Evolutionary conservation across 2,329 filamentous ascomycete genomes (phyloP).

Genomic region (Hortaea werneckii): DNA sequence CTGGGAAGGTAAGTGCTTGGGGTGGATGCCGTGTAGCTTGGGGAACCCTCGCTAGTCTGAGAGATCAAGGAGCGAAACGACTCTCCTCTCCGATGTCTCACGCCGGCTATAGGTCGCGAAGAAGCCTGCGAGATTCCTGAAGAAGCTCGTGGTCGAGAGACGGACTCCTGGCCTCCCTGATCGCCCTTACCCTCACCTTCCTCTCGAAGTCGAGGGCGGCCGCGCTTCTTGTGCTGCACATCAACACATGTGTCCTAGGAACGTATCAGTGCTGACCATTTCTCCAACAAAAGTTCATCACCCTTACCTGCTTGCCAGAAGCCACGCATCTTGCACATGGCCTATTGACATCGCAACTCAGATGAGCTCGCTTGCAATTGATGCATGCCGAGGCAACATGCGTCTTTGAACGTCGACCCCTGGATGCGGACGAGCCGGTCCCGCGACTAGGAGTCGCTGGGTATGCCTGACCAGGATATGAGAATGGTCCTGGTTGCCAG

Average conservation of each 20-base stretch:
- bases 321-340: constrained; percentile 68
- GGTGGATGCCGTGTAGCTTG: constrained; percentile 10
- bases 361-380: constrained; percentile 75
- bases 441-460: neutral
- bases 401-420: constrained; percentile 35
- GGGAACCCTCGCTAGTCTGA: constrained; percentile 20
- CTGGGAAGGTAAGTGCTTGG: constrained; percentile 3
- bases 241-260: constrained; percentile 65
- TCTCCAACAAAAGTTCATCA: too few relatives aligned
- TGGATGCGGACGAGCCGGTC: constrained; percentile 1
- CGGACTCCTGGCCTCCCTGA: constrained; percentile 7
- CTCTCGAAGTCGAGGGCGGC: constrained; percentile 66
- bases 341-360: constrained; percentile 56
- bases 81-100: constrained; percentile 20
- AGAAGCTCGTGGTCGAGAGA: too few relatives aligned
- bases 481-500: neutral
- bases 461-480: neutral
- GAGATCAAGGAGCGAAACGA: constrained; percentile 25
- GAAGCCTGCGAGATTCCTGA: constrained; percentile 9
- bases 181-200: constrained; percentile 32
- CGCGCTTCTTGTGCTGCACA: constrained; percentile 78
- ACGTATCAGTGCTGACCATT: too few relatives aligned
- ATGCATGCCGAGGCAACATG: constrained; percentile 79
- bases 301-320: constrained; percentile 57
- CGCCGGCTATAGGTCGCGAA: constrained; percentile 15